Evolutionary conservation across 768 basidiomycete species (phyloP).

Genomic region (Daedaleopsis sinensis): DNA sequence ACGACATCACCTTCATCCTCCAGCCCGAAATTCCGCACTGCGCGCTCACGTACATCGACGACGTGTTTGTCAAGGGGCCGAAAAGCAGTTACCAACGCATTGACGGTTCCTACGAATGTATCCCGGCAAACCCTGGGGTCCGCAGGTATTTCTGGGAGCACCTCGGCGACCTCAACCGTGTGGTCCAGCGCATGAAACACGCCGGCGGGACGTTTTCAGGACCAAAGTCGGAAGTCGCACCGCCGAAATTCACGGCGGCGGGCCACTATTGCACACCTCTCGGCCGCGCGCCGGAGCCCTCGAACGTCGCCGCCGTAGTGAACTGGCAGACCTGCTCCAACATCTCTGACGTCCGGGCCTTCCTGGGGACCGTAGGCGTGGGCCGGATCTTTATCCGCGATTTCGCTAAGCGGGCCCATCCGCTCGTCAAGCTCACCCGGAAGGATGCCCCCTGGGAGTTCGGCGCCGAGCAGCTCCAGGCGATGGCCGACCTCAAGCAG

Average conservation of each 20-base stretch:
- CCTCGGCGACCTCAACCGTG: constrained; percentile 35
- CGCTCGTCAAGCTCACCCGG: constrained; percentile 23
- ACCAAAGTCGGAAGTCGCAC: constrained; percentile 28
- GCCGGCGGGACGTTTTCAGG: constrained; percentile 41
- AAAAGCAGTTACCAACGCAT: constrained; percentile 32
- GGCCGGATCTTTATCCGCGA: constrained; percentile 24
- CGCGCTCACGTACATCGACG: constrained; percentile 42
- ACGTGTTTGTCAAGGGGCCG: constrained; percentile 40
- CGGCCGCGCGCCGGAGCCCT: constrained; percentile 33
- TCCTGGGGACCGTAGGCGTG: constrained; percentile 27
- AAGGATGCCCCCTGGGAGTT: constrained; percentile 26
- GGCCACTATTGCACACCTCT: constrained; percentile 42
- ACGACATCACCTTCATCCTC: constrained; percentile 32
- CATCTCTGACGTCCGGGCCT: constrained; percentile 28
- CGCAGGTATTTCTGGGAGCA: constrained; percentile 44
- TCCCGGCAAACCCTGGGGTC: constrained; percentile 40
- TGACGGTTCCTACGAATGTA: constrained; percentile 35
- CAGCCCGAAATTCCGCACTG: constrained; percentile 39
- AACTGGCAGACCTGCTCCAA: constrained; percentile 25
- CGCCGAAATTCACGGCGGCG: constrained; percentile 26
- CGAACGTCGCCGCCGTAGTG: constrained; percentile 28
- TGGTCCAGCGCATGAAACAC: constrained; percentile 41
- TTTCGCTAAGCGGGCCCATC: constrained; percentile 19
- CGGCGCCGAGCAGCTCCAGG: constrained; percentile 7
- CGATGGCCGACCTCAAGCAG: constrained; percentile 24